Conservation (phyloP, 352 stramenopile species). For the Globisporangium middletonii region DNA sequence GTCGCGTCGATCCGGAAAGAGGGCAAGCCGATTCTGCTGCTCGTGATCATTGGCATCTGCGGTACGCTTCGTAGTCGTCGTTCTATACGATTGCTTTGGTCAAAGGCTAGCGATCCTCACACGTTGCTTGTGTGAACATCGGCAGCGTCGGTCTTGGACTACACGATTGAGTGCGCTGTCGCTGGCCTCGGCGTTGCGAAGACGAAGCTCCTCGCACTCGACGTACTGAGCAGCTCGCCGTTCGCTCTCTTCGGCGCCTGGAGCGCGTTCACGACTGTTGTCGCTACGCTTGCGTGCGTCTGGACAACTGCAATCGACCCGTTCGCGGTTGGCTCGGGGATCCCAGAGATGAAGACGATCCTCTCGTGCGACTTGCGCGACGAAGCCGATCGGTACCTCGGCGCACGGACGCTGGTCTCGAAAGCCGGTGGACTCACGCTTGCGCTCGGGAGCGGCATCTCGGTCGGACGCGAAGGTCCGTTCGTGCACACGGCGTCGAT, state of each 20-base stretch:
- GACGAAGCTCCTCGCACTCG: conserved; percentile 12
- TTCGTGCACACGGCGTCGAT: conserved; percentile 93
- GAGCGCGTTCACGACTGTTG: conserved; percentile 26
- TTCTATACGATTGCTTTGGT: too few relatives aligned
- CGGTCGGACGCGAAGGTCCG: conserved; percentile 95
- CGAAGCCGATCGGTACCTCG: conserved; percentile 40
- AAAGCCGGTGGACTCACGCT: conserved; percentile 90
- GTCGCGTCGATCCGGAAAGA: conserved; percentile 43
- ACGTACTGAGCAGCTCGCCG: conserved; percentile 12
- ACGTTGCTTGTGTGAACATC: background rate
- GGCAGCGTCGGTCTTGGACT: conserved; percentile 49
- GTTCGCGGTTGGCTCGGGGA: conserved; percentile 50
- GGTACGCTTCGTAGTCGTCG: conserved; percentile 19
- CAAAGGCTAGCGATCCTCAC: background rate
- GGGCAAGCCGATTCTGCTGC: conserved; percentile 43
- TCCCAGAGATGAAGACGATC: conserved; percentile 78
- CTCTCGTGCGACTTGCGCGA: conserved; percentile 50
- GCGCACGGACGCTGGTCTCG: conserved; percentile 44
- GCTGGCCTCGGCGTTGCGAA: conserved; percentile 16
- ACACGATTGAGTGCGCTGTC: conserved; percentile 29
- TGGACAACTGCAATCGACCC: conserved; percentile 43
- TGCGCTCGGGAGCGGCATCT: conserved; percentile 87
- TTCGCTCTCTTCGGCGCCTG: conserved; percentile 22
- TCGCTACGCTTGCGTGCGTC: conserved; percentile 27
- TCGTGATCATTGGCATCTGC: conserved; percentile 40